These are phyloP conservation scores for Striga asiatica DNA, from an alignment of 257 asterid species.

Conservation along the genomic window DNA sequence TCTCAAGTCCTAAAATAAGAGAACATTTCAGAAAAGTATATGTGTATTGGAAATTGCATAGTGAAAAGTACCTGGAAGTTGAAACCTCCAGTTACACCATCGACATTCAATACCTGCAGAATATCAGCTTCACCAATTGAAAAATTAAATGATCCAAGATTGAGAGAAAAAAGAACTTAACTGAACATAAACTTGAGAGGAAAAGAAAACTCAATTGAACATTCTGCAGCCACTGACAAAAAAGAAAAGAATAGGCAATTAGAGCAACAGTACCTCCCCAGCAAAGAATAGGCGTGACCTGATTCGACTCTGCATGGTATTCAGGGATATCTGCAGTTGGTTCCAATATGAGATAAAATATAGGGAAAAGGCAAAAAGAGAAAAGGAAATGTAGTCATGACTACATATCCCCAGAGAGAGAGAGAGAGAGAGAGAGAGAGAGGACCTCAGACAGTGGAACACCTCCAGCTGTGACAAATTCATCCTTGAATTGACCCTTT, in stretches of 20 bases:
- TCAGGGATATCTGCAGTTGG: constrained; percentile 51
- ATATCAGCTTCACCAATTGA: constrained; percentile 13
- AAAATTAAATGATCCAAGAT: neutral
- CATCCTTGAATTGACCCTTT: constrained; percentile 97
- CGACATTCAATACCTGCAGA: constrained; percentile 63
- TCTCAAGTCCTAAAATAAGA: too few relatives aligned
- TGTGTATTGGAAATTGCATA: too few relatives aligned
- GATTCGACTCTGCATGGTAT: constrained; percentile 76
- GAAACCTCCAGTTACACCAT: constrained; percentile 92
- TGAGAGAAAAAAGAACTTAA: neutral
- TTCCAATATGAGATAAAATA: neutral
- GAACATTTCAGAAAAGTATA: too few relatives aligned
- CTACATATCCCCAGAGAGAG: too few relatives aligned
- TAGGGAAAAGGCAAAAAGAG: too few relatives aligned
- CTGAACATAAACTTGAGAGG: too few relatives aligned
- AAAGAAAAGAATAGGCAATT: neutral
- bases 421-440: constrained; percentile 18
- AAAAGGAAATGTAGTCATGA: too few relatives aligned
- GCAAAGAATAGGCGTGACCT: constrained; percentile 62
- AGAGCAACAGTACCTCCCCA: constrained; percentile 61
- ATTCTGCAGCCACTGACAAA: too few relatives aligned
- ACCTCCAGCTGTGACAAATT: constrained; percentile 96
- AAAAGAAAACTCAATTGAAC: too few relatives aligned
- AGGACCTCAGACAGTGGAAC: constrained; percentile 89
- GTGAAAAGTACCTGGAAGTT: constrained; percentile 63